phyloP scores from a whole-genome alignment of 495 filamentous ascomycete species.

The Hypoxylon rickii region DNA sequence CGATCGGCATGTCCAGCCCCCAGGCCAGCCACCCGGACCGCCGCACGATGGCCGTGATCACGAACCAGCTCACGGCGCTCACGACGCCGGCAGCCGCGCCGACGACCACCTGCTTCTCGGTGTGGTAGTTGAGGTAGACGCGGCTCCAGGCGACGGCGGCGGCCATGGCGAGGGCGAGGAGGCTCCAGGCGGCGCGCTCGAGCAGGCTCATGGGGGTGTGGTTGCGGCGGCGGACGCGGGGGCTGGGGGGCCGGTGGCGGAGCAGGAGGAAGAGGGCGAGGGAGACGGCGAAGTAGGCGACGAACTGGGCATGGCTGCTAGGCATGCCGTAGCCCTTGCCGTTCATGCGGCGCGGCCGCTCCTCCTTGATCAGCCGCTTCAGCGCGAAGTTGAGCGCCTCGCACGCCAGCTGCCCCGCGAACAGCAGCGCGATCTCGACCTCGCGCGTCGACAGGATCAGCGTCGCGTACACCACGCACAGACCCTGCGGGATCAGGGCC shows the following conservation, averaged over 20 bases:
- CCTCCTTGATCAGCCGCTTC: conserved; percentile 90
- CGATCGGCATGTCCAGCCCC: conserved; percentile 68
- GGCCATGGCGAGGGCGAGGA: conserved; percentile 62
- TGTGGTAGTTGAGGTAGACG: conserved; percentile 94
- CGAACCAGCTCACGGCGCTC: conserved; percentile 81
- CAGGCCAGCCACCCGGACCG: conserved; percentile 66
- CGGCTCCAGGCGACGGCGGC: conserved; percentile 75
- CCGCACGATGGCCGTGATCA: conserved; percentile 65
- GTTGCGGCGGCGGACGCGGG: conserved; percentile 26
- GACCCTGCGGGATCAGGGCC: conserved; percentile 86
- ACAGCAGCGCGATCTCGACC: conserved; percentile 86
- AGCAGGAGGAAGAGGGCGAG: conserved; percentile 79
- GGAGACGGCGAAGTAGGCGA: conserved; percentile 84
- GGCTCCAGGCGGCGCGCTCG: conserved; percentile 61
- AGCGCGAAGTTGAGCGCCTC: conserved; percentile 91
- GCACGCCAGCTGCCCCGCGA: conserved; percentile 88
- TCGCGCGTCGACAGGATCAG: conserved; percentile 90
- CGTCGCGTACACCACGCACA: conserved; percentile 87
- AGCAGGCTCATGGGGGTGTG: conserved; percentile 60
- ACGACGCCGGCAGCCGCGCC: conserved; percentile 72
- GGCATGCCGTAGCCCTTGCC: conserved; percentile 99
- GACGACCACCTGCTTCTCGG: conserved; percentile 80
- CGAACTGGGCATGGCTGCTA: conserved; percentile 95
- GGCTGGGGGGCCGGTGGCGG: conserved; percentile 65
- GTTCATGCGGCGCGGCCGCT: conserved; percentile 77